These are phyloP conservation scores for Acrocalymma vagum DNA, from an alignment of 2,329 filamentous ascomycete species.

Conservation along the genomic window DNA sequence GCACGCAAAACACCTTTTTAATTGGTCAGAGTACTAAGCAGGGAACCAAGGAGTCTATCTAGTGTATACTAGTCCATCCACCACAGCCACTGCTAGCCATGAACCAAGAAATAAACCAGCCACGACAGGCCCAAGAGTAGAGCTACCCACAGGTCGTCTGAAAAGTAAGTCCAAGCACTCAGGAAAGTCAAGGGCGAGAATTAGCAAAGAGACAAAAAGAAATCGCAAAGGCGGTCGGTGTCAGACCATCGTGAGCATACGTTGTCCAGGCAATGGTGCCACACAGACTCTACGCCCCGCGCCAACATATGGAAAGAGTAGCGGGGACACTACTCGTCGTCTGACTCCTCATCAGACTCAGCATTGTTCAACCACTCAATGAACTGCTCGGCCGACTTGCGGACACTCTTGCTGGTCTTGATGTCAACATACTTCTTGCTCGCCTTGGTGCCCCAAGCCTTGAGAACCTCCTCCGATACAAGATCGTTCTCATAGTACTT, in stretches of 20 bases:
- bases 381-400: constrained; percentile 93
- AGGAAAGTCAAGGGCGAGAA: constrained; percentile 16
- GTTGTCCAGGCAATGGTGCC: neutral
- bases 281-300: neutral
- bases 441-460: constrained; percentile 91
- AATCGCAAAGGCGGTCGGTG: neutral
- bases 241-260: neutral
- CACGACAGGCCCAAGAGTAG: constrained; percentile 26
- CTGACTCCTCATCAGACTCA: constrained; percentile 66
- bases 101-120: no score
- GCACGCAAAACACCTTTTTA: constrained; percentile 14
- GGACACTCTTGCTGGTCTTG: constrained; percentile 89
- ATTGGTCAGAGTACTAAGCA: no score
- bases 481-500: constrained; percentile 92
- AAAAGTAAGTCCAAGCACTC: no score
- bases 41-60: no score
- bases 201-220: constrained; percentile 13
- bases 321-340: constrained; percentile 31
- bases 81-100: no score
- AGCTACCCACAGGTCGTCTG: constrained; percentile 28
- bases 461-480: constrained; percentile 85
- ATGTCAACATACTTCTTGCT: constrained; percentile 99
- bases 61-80: no score
- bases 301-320: constrained; percentile 13
- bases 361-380: constrained; percentile 92